Conservation (phyloP, 2,329 filamentous ascomycete species). For the Alternaria arborescens region DNA sequence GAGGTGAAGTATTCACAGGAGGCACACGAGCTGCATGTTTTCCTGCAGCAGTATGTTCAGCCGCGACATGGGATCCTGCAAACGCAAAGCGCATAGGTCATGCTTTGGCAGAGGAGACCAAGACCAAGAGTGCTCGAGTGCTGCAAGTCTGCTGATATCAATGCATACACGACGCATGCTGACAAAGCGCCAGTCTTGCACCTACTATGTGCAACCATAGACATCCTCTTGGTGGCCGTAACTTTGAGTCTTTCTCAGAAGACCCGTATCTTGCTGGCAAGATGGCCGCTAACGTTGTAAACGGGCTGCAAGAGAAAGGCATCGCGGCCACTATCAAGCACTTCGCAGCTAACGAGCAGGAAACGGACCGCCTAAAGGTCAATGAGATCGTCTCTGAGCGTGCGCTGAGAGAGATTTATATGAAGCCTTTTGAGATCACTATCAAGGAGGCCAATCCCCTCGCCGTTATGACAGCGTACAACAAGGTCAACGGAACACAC, state of each 20-base stretch:
- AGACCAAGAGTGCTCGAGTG: conserved; percentile 76
- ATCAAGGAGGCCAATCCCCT: conserved; percentile 74
- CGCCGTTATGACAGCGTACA: conserved; percentile 77
- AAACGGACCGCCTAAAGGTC: conserved; percentile 72
- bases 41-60: conserved; percentile 74
- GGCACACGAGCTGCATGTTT: conserved; percentile 74
- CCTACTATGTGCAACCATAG: conserved; percentile 84
- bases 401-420: conserved; percentile 66
- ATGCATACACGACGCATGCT: not conserved
- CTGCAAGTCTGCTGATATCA: conserved; percentile 52
- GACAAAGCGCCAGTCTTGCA: conserved; percentile 60
- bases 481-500: conserved; percentile 76
- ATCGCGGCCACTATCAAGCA: conserved; percentile 79
- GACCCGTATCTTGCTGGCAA: conserved; percentile 74
- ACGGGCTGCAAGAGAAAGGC: conserved; percentile 69
- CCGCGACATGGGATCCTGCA: conserved; percentile 76
- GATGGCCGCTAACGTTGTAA: conserved; percentile 67
- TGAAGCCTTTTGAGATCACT: conserved; percentile 72
- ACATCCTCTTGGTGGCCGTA: conserved; percentile 79
- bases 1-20: conserved; percentile 70
- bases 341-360: conserved; percentile 72
- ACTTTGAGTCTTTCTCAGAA: conserved; percentile 79
- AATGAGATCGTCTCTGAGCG: conserved; percentile 60
- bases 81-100: conserved; percentile 64
- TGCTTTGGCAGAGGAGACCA: conserved; percentile 74